Evolutionary conservation across 2,329 filamentous ascomycete genomes (phyloP), one percentile per base, ranked within the genome.

Genomic region (Lachnellula subtilissima): DNA sequence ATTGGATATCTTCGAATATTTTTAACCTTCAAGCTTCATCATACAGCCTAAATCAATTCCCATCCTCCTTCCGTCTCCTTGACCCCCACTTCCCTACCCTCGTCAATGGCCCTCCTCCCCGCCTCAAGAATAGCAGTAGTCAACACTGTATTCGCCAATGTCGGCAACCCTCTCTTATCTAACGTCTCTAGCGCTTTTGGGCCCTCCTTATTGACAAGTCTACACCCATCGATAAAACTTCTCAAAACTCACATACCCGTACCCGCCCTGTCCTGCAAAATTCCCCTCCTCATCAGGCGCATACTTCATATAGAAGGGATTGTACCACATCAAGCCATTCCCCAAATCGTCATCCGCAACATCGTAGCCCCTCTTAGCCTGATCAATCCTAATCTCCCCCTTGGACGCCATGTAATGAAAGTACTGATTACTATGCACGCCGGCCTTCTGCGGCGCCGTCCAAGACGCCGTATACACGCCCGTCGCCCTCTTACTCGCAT

Each of bases 351-450:
- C 92, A 62, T 91, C 88, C n/a, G 92, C 91, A 11, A 97, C 88
- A 68, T 97, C 91, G 75, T 97, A 97, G 48, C 92, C 92, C 53
- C 92, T 84, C 79, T 96, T 95, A 46, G 91, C 92, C 75, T 97
- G 93, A 76, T 97, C 90, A 67, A 96, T 83, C 58, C 89, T 84
- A 66, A 97, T 85, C 75, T 97, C 92, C 61, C 92, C 92, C 55
- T 86, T 83, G 58, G 83, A 82, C 3, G 84, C 92, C 76, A 97
- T 87, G 76, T 94, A 96, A 75, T 97, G 92, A 78, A 97, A 97
- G 75, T 96, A 94, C 76, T 97, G 92, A 72, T 96, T 96, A 1
- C 88, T 93, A 75, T 97, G 93, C n/a, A 97, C 91, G 50, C 93
- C 92, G 0, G 92, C 92, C 67, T 87, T 89, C 71, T 95, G 89